Base-by-base conservation (phyloP, 257 asterid species). In the Craterostigma plantagineum region DNA sequence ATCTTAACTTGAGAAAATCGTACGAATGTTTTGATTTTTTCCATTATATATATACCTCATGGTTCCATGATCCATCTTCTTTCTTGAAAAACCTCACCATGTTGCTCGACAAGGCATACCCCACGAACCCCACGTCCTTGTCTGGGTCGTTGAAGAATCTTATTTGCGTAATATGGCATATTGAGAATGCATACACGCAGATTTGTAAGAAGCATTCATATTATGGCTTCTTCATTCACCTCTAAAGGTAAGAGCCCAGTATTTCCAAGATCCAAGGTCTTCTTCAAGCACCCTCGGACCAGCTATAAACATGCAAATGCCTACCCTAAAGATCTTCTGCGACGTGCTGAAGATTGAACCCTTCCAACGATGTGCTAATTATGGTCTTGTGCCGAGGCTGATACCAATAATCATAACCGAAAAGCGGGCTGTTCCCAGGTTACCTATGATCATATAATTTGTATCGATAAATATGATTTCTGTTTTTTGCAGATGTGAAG, bases 301-400 rank as follows among this genome's bases (percentile, higher is more conserved):
- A 87, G 60, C 75, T 76, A 48, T 87, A 87, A 2, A 87, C 81
- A 34, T 76, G 92, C 76, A 87, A 71, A 70, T 87, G 97, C 12
- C 85, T 67, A 37, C 95, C 95, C 4, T 87, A 87, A 46, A 73
- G 67, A 17, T 95, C 97, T 37, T 81, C 82, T 0, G 93, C 41
- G 52, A 87, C 95, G 60, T 87, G 76, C 68, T 87, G 70, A 45
- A 64, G 83, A 63, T 87, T 41, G 60, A 87, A 87, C 42, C 98
- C 95, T 6, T 23, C 99, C 99, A 94, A 90, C 3, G 95, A 74
- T 43, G 72, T 56, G 65, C 98, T 90, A 56, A 90, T 90, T 95
- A 90, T 90, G 41, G 92, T 90, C 59, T 90, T 83, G 54, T 83
- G 95, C 18, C 81, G 86, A 38, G 98, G 98, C 62, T 90, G 98